Conservation (phyloP, 352 stramenopile genomes). For the Pythium dissimile region DNA sequence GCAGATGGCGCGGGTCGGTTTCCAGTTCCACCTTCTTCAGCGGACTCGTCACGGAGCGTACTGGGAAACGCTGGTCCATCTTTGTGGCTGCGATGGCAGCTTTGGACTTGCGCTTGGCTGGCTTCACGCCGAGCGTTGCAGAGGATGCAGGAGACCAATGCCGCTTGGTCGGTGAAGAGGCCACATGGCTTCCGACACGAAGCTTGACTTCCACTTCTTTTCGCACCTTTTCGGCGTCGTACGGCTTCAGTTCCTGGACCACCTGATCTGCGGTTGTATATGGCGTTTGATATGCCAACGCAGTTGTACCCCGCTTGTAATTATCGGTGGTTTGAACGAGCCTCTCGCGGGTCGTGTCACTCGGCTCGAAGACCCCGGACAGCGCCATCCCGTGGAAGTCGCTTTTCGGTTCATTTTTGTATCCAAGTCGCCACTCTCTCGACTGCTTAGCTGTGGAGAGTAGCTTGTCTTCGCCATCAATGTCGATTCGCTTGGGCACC, state of each 20-base stretch:
- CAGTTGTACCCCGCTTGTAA: slow-evolving; percentile 4
- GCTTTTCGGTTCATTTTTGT: slow-evolving; percentile 38
- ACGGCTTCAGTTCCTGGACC: background rate
- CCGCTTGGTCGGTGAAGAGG: background rate
- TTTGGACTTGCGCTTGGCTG: slow-evolving; percentile 17
- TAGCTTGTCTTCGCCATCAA: slow-evolving; percentile 1
- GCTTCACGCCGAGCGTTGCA: slow-evolving; percentile 3
- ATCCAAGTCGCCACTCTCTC: slow-evolving; percentile 42
- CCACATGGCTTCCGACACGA: background rate
- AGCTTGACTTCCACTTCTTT: slow-evolving; percentile 19
- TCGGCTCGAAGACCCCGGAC: slow-evolving; percentile 49
- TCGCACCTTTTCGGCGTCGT: slow-evolving; percentile 18
- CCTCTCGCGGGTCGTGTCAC: slow-evolving; percentile 31
- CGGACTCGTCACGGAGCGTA: slow-evolving; percentile 20
- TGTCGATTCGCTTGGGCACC: slow-evolving; percentile 33
- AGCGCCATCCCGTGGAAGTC: slow-evolving; percentile 22
- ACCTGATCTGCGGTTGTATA: background rate
- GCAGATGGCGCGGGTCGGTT: slow-evolving; percentile 24
- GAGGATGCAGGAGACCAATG: slow-evolving; percentile 46
- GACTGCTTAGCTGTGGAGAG: slow-evolving; percentile 17
- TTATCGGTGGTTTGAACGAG: slow-evolving; percentile 10
- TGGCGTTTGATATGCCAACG: slow-evolving; percentile 13
- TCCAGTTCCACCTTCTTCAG: slow-evolving; percentile 17
- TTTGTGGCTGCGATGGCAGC: background rate
- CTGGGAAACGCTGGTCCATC: slow-evolving; percentile 28